phyloP scores from a whole-genome alignment of 2,329 filamentous ascomycete genomes.

The Dactylellina leptospora region DNA sequence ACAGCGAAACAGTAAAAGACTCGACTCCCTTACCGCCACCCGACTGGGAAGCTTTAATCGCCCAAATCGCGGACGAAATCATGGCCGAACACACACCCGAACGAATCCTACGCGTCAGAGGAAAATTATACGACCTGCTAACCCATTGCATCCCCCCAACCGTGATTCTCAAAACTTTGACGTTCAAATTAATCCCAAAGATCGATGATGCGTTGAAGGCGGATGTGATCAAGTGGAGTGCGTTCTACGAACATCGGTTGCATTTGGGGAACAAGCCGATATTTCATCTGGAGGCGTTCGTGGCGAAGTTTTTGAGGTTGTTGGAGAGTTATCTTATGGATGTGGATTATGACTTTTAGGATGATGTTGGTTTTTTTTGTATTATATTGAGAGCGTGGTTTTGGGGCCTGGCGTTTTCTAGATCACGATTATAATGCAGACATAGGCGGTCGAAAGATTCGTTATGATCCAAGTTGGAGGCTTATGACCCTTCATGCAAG shows the following conservation, averaged over 20 bases:
- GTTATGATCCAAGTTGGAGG: not conserved
- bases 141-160: constrained; percentile 97
- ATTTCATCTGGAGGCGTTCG: constrained; percentile 97
- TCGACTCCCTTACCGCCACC: constrained; percentile 89
- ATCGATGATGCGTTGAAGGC: constrained; percentile 90
- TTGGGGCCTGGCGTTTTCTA: not conserved
- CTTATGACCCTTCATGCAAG: too few relatives aligned
- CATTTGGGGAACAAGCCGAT: constrained; percentile 93
- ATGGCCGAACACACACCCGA: constrained; percentile 87
- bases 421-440: not conserved
- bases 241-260: constrained; percentile 96
- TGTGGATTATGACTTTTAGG: constrained; percentile 49
- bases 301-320: constrained; percentile 97
- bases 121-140: constrained; percentile 95
- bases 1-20: constrained; percentile 87
- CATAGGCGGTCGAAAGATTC: not conserved
- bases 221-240: constrained; percentile 93
- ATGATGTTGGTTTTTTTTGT: not conserved
- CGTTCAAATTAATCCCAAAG: constrained; percentile 86
- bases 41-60: constrained; percentile 94
- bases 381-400: not conserved
- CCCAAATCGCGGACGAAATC: constrained; percentile 89
- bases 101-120: constrained; percentile 81
- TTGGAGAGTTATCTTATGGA: constrained; percentile 71
- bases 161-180: constrained; percentile 90